Percentiles rank a stretch among this genome's conserved stretches.
Evolutionary conservation across 1,284 basidiomycete genomes (phyloP).

Genomic region (Microbotryum lychnidis-dioicae): DNA sequence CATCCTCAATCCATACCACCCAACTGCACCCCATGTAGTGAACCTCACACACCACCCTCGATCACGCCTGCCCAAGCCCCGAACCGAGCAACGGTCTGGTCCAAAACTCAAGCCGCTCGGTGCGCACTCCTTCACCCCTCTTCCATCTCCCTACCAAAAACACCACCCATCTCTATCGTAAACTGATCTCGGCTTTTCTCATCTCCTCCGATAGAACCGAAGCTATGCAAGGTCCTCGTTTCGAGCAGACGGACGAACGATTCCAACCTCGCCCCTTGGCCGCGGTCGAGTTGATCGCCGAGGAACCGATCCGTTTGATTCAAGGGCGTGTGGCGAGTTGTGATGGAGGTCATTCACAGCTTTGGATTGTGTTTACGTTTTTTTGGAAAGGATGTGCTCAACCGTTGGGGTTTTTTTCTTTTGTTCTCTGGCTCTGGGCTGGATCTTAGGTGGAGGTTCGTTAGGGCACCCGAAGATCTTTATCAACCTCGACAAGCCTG

Average conservation of each 20-base stretch:
- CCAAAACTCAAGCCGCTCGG: slow-evolving; percentile 16
- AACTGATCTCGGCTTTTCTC: background rate
- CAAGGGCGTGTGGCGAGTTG: slow-evolving; percentile 75
- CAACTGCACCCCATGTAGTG: background rate
- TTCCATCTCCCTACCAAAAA: background rate
- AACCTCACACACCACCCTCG: slow-evolving; percentile 26
- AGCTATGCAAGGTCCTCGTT: slow-evolving; percentile 58
- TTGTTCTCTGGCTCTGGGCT: background rate
- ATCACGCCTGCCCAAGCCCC: slow-evolving; percentile 19
- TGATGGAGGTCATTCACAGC: slow-evolving; percentile 69
- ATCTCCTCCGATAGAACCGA: slow-evolving; percentile 21
- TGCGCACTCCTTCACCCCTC: background rate
- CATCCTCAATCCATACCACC: no score
- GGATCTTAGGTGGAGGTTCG: slow-evolving; percentile 70
- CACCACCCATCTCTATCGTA: background rate
- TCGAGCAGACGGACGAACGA: slow-evolving; percentile 81
- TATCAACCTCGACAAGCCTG: slow-evolving; percentile 75
- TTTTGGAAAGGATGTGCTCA: no score
- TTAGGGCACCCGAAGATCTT: slow-evolving; percentile 94
- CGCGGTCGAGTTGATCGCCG: slow-evolving; percentile 78
- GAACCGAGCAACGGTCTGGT: slow-evolving; percentile 26
- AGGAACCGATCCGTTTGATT: slow-evolving; percentile 76
- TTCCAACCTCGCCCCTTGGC: slow-evolving; percentile 83
- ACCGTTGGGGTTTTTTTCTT: background rate
- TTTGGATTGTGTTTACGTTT: no score